phyloP scores from a whole-genome alignment of 805 yeast species.

The Myxozyma vanderwaltii region DNA sequence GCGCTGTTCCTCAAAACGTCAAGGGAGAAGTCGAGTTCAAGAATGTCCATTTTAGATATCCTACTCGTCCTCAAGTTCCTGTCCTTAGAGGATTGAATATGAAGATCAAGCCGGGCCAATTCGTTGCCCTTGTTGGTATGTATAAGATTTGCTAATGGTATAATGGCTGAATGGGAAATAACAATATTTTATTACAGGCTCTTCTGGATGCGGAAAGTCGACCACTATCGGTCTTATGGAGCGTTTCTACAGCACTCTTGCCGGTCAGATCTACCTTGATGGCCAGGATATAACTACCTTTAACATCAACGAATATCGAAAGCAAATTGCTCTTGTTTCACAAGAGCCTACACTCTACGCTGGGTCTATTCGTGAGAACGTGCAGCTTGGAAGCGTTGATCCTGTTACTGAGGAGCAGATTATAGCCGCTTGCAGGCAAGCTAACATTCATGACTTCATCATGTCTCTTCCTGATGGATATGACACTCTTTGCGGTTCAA shows the following conservation, averaged over 20 bases:
- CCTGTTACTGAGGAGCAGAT: conserved; percentile 47
- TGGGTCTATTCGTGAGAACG: conserved; percentile 76
- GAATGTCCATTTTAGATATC: conserved; percentile 41
- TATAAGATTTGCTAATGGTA: neutral
- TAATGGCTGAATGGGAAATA: neutral
- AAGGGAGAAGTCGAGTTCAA: conserved; percentile 57
- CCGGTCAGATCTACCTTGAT: conserved; percentile 56
- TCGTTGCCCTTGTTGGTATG: conserved; percentile 83
- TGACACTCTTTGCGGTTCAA: conserved; percentile 52
- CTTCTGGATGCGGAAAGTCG: conserved; percentile 60
- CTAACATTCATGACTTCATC: conserved; percentile 57
- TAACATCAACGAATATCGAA: conserved; percentile 55
- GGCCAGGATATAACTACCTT: conserved; percentile 53
- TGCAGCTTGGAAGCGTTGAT: conserved; percentile 47
- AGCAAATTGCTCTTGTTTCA: conserved; percentile 60
- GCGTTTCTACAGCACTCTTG: conserved; percentile 54
- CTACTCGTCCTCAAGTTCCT: conserved; percentile 41
- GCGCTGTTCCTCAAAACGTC: conserved; percentile 37
- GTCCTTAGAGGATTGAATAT: conserved; percentile 38
- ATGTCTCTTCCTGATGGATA: conserved; percentile 55
- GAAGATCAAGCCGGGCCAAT: conserved; percentile 68
- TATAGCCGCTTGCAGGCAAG: conserved; percentile 50
- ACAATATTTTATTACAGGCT: conserved; percentile 28
- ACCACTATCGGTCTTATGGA: conserved; percentile 56
- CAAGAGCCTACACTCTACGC: conserved; percentile 68